Conservation (phyloP, 2,329 filamentous ascomycete species). For the Allantophomopsis cytisporea region DNA sequence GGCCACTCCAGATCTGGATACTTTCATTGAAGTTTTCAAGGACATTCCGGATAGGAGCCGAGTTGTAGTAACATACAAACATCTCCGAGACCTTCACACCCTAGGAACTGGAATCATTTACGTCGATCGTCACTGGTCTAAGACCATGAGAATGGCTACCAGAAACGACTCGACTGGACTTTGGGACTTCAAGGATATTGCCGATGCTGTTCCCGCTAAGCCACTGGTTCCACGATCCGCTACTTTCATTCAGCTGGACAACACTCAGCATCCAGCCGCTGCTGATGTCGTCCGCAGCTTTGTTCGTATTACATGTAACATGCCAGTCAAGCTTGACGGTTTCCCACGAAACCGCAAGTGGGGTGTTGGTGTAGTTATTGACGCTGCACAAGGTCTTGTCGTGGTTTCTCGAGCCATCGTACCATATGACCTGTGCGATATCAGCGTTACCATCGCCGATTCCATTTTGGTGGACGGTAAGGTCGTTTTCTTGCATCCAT, state of each 20-base stretch:
- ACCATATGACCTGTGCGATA: slow-evolving; percentile 92
- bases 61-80: slow-evolving; percentile 90
- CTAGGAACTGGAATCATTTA: slow-evolving; percentile 86
- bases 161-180: slow-evolving; percentile 82
- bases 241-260: slow-evolving; percentile 83
- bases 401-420: slow-evolving; percentile 89
- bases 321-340: slow-evolving; percentile 95
- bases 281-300: slow-evolving; percentile 90
- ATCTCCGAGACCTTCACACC: slow-evolving; percentile 87
- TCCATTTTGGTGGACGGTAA: slow-evolving; percentile 91
- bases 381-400: slow-evolving; percentile 90
- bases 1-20: slow-evolving; percentile 73
- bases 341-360: slow-evolving; percentile 91
- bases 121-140: slow-evolving; percentile 90
- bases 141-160: slow-evolving; percentile 84
- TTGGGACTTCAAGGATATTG: slow-evolving; percentile 88
- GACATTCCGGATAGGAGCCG: slow-evolving; percentile 69
- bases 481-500: slow-evolving; percentile 87
- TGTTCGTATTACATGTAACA: slow-evolving; percentile 80
- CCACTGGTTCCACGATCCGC: slow-evolving; percentile 63
- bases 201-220: slow-evolving; percentile 63
- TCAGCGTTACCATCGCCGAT: slow-evolving; percentile 90
- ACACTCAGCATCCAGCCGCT: slow-evolving; percentile 78
- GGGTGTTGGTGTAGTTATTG: slow-evolving; percentile 93
- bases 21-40: slow-evolving; percentile 86